Base-by-base conservation (phyloP, 305 asterid genomes). In the Fraxinus latifolia region DNA sequence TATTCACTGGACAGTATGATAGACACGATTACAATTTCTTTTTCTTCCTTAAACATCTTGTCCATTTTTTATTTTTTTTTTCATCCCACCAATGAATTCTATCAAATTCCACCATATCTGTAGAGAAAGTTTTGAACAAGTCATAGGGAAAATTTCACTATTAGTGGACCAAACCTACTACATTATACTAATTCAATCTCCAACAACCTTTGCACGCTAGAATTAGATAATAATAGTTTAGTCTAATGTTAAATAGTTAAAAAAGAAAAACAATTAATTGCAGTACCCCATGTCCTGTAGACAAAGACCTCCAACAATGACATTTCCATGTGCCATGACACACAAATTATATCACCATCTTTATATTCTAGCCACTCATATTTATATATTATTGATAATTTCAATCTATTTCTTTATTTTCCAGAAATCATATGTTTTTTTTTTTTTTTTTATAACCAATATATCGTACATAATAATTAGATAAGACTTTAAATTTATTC, bases 321-420 rank as follows among this genome's bases (percentile, higher is more conserved):
- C 74, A 29, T 29, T 29, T 68, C 39, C 74, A 68, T 68, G 74
- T 68, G 74, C 74, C 36, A 29, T 68, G 74, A 27, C 37, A 12
- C 37, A 11, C 77, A 80, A 79, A 83, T 86, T 77, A 86, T 81
- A 80, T 74, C 15, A 19, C 17, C 33, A 70, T 29, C 80, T 53
- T 76, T 62, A 78, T 37, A 65, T 86, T 29, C 15, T 77, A 76
- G 36, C 86, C 89, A 86, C 83, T 74, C 65, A 53, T 39, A 74
- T 73, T 82, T 70, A 72, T 53, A 77, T 67, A 84, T 60, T 19
- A 78, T n/a, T 37, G 8, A 77, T 9, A 65, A 33, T 27, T 44
- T 44, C 17, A 5, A 53, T n/a, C 9, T 53, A 53, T 53, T 5
- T n/a, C 9, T n/a, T 1, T 53, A 53, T 53, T 53, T 50, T 53